Percentiles rank a stretch among this genome's conserved stretches.
phyloP scores from a whole-genome alignment of 805 yeast genomes.

The Suhomyces emberorum region DNA sequence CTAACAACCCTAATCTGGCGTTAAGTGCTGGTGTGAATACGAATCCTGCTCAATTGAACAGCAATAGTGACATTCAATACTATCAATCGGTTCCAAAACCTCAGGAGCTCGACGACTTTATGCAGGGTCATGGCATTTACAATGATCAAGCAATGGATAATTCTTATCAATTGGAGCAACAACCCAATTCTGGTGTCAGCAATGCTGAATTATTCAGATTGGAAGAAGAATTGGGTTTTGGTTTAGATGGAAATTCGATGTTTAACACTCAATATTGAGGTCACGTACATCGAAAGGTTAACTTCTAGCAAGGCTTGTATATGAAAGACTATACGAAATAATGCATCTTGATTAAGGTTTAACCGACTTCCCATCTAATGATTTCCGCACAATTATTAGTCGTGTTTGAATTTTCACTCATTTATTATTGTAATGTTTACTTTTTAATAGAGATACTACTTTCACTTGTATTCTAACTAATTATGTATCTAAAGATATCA shows the following conservation, averaged over 20 bases:
- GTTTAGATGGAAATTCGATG: slow-evolving; percentile 34
- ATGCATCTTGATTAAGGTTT: too few species aligned
- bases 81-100: slow-evolving; percentile 42
- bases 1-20: slow-evolving; percentile 7
- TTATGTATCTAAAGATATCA: slow-evolving; percentile 34
- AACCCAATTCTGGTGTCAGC: slow-evolving; percentile 7
- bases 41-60: slow-evolving; percentile 18
- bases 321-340: too few species aligned
- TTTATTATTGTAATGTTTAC: too few species aligned
- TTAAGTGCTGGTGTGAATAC: slow-evolving; percentile 14
- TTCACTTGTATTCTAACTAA: too few species aligned
- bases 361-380: too few species aligned
- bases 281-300: too few species aligned
- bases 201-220: slow-evolving; percentile 33
- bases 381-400: too few species aligned
- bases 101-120: slow-evolving; percentile 41
- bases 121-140: slow-evolving; percentile 14
- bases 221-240: slow-evolving; percentile 45
- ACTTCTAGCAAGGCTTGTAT: too few species aligned
- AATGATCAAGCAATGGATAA: slow-evolving; percentile 6
- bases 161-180: slow-evolving; percentile 5
- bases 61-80: slow-evolving; percentile 22
- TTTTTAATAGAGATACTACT: too few species aligned
- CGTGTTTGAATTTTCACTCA: too few species aligned
- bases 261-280: slow-evolving; percentile 8